phyloP scores from a whole-genome alignment of 208 protist genomes.

The Strigomonas galati region DNA sequence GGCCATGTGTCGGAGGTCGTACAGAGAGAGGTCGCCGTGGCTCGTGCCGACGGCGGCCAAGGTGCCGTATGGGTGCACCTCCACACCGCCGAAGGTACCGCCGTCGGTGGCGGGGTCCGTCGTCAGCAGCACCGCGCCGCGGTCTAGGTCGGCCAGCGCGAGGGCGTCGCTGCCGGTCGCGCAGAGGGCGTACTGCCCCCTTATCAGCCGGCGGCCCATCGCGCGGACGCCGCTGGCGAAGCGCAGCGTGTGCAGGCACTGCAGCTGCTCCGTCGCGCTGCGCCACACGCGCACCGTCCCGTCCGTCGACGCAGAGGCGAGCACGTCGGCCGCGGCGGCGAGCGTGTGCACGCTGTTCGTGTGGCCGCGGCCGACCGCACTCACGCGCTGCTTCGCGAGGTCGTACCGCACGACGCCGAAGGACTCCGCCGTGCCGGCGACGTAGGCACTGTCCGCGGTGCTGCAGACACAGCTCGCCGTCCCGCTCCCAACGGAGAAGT shows the following conservation, averaged over 20 bases:
- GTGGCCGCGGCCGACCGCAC: constrained; percentile 45
- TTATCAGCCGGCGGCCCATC: constrained; percentile 30
- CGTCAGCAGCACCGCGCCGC: constrained; percentile 28
- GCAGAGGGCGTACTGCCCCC: constrained; percentile 31
- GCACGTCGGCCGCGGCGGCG: constrained; percentile 29
- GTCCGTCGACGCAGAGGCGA: constrained; percentile 97
- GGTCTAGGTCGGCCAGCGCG: constrained; percentile 33
- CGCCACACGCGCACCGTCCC: constrained; percentile 98
- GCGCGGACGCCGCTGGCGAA: constrained; percentile 33
- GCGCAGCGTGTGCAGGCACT: constrained; percentile 43
- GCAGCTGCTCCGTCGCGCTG: constrained; percentile 19
- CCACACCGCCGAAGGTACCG: constrained; percentile 24
- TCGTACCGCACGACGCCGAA: constrained; percentile 44
- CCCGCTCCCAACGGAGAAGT: constrained; percentile 4
- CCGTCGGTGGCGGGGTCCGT: constrained; percentile 16
- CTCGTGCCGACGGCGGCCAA: constrained; percentile 52
- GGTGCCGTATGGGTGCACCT: constrained; percentile 65
- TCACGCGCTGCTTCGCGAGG: constrained; percentile 17
- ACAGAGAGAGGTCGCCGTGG: constrained; percentile 71
- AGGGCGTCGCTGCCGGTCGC: constrained; percentile 23
- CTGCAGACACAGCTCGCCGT: background rate
- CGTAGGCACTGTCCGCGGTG: constrained; percentile 17
- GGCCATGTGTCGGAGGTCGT: constrained; percentile 84
- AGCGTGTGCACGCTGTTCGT: constrained; percentile 53
- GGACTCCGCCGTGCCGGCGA: constrained; percentile 23